A percentile compares a stretch with the other conserved stretches of the same genome.
These are phyloP conservation scores for Arthrobotrys sphaeroides DNA, from an alignment of 2,329 filamentous ascomycete genomes.

Conservation along the genomic window DNA sequence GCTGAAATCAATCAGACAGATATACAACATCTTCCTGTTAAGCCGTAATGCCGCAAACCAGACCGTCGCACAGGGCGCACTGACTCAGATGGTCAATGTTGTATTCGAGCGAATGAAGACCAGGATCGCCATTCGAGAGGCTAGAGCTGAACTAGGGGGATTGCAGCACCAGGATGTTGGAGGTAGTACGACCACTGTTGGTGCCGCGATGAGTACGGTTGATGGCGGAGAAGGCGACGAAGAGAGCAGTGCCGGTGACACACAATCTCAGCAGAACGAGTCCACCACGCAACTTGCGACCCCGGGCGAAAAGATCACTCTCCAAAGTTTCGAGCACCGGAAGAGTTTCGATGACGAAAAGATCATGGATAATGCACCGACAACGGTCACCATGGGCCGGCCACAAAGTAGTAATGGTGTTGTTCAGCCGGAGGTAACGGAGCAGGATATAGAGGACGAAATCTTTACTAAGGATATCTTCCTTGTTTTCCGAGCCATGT, in stretches of 20 bases:
- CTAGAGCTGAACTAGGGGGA: conserved; percentile 66
- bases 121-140: conserved; percentile 85
- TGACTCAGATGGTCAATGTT: conserved; percentile 98
- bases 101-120: conserved; percentile 95
- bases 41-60: conserved; percentile 95
- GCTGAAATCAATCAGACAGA: conserved; percentile 94
- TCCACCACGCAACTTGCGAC: conserved; percentile 47
- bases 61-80: conserved; percentile 93
- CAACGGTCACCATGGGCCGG: conserved; percentile 67
- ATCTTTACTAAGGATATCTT: conserved; percentile 98
- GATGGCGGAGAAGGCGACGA: conserved; percentile 54
- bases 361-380: conserved; percentile 74
- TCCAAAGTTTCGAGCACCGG: conserved; percentile 74
- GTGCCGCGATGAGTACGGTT: conserved; percentile 50
- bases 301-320: conserved; percentile 69
- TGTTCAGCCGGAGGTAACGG: conserved; percentile 63
- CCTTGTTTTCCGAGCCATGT: conserved; percentile 95
- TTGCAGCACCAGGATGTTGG: conserved; percentile 43
- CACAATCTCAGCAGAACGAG: conserved; percentile 21
- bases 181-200: conserved; percentile 55
- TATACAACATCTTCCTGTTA: conserved; percentile 98
- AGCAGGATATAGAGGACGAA: conserved; percentile 80
- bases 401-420: conserved; percentile 66
- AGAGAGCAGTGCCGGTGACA: conserved; percentile 46
- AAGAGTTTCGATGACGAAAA: conserved; percentile 73